Evolutionary conservation across 2,329 filamentous ascomycete species (phyloP).

Genomic region (Ploettnerulaceae sp.): DNA sequence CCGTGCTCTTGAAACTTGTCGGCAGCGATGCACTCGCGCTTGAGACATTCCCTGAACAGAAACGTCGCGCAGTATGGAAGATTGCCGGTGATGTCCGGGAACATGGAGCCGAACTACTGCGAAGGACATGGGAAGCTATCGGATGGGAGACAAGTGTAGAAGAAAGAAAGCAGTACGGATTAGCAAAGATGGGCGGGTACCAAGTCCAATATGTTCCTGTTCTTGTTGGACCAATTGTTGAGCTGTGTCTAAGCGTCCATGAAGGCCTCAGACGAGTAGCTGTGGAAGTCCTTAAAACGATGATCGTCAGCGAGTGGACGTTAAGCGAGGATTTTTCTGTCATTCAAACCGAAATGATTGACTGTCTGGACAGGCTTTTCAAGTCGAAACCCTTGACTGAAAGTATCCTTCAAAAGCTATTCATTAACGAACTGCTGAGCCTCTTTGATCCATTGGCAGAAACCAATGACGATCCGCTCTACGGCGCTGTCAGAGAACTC

Average conservation of each 20-base stretch:
- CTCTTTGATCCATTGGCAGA: constrained; percentile 69
- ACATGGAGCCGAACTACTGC: constrained; percentile 79
- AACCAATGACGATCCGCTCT: constrained; percentile 66
- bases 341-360: constrained; percentile 94
- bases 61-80: constrained; percentile 94
- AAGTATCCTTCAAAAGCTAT: constrained; percentile 85
- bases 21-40: constrained; percentile 83
- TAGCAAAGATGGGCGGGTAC: constrained; percentile 87
- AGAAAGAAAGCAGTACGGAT: constrained; percentile 69
- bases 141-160: constrained; percentile 89
- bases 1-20: constrained; percentile 80
- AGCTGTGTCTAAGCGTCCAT: constrained; percentile 91
- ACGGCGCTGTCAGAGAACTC: constrained; percentile 69
- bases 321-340: constrained; percentile 86
- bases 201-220: constrained; percentile 97
- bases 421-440: constrained; percentile 78
- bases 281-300: constrained; percentile 89
- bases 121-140: constrained; percentile 87
- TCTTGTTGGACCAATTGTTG: constrained; percentile 84
- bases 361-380: constrained; percentile 84
- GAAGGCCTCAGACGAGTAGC: constrained; percentile 85
- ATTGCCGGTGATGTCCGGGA: constrained; percentile 95
- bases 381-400: constrained; percentile 85
- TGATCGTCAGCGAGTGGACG: constrained; percentile 98
- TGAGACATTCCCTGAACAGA: constrained; percentile 96